Base-by-base conservation (phyloP, 768 basidiomycete species). In the Russula sp. region DNA sequence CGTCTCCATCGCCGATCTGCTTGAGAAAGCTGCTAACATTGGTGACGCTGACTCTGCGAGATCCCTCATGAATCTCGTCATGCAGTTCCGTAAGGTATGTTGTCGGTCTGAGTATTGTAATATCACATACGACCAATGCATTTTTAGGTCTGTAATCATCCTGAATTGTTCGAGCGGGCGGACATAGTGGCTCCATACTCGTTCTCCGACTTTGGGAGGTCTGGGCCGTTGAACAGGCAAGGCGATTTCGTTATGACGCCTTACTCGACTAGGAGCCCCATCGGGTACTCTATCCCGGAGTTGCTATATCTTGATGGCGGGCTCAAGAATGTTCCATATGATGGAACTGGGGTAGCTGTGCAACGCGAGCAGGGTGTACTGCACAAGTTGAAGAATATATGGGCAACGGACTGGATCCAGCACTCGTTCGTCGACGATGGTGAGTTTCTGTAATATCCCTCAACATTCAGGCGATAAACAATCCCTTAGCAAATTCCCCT, bases 11-110 rank as follows among this genome's bases (percentile, higher is more conserved):
- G 85, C 92, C 18, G 97, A 98, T 73, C 84, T 99, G 40, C 79
- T 99, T 55, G 90, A 90, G 70, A 95, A 97, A 74, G 95, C 97
- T 11, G 87, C 92, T 4, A 91, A 91, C 68, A 85, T 93, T 64
- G 90, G 93, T 18, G 93, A 96, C 70, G 90, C 86, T 7, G 92
- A 94, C 69, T 92, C 92, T 34, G 93, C 94, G 57, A 87, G 93
- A 59, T 92, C 94, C 8, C 79, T 99, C 65, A 98, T 98, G 96
- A 99, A 98, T 75, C 83, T 99, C 65, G 97, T 99, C 66, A 99
- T 99, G 97, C 97, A 99, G 74, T 98, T 98, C 81, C 88, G 97
- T 69, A 99, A 99, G 81, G 93, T 91, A 60, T 30, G 76, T 62
- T 26, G 44, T 55, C 49, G 48, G 14, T 36, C 24, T 30, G 50